Base-by-base conservation (phyloP, 1,139 yeast species). In the Meyerozyma guilliermondii region DNA sequence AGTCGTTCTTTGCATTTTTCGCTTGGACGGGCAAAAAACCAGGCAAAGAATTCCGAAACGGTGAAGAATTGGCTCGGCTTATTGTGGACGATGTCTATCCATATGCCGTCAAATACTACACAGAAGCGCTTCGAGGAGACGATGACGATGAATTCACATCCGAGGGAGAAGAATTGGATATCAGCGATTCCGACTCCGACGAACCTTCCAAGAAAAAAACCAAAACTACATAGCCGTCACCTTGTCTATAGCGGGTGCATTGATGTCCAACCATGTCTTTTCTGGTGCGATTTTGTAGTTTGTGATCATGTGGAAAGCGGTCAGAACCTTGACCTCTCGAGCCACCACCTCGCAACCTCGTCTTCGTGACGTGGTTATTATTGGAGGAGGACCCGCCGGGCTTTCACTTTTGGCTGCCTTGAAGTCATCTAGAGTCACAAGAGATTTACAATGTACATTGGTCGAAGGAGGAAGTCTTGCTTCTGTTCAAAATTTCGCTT, bases 301-400 rank as follows among this genome's bases (percentile, higher is more conserved):
- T 18, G 16, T 33, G 36, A 35, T 5, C 22, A 36, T 36, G 39
- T 36, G 27, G 30, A 23, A 14, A 20, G 36, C 36, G 14, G 24
- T 13, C 16, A 26, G 39, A 16, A 9, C n/a, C 17, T 43, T 48
- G 10, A 39, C 53, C n/a, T 43, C 52, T 2, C 13, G 33, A 3
- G 40, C 47, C 9, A 6, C 38, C 17, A 7, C 41, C 5, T 43
- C 46, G 3, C 39, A 31, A 14, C 54, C 64, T 6, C 50, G 49
- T 35, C 55, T 64, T 20, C 73, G 74, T 41, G 99, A 92, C 60
- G 80, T 94, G 20, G 83, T 87, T 10, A 85, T 92, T 44, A 86
- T 94, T 39, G 99, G 99, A 22, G 98, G 96, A 6, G 99, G 99
- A 0, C 96, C 98, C 1, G 98, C 98, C 0, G 99, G 99, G 0